Base-by-base conservation (phyloP, 495 filamentous ascomycete species). In the Beverwykella pulmonaria region DNA sequence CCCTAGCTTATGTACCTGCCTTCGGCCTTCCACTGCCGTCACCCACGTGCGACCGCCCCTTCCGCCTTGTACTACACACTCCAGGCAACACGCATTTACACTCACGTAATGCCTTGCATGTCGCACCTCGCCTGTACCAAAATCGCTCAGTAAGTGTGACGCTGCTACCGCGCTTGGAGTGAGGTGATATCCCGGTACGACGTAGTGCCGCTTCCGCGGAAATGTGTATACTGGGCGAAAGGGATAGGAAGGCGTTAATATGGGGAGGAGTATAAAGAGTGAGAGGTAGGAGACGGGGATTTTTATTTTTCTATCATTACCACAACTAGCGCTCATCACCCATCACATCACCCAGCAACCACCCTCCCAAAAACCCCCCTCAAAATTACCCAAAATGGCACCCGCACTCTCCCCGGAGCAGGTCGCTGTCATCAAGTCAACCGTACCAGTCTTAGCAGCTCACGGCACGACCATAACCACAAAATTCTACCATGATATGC, bases 401-500 rank as follows among this genome's bases (percentile, higher is more conserved):
- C 59, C 63, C n/a, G 25, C 71, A 54, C 65, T 79, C 19, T 74
- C 70, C 17, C 69, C 73, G 2, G 52, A 48, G 2, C 76, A 78
- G 72, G 63, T 65, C 54, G 76, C 77, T 65, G 82, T 82, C 71
- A 81, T 87, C 75, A 86, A 86, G 68, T 71, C 85, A 50, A 87
- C 85, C 19, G 85, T 79, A 25, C 85, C 86, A 7, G 82, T 91
- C 14, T 80, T 92, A 19, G 80, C 83, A 46, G 81, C 86, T 60
- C 84, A 92, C 74, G 89, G 89, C 74, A 75, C 75, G 20, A 79
- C 81, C 49, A 90, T 92, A 76, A 90, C 88, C 19, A 80, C 77
- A 9, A 70, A 81, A 57, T 91, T 92, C 79, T 92, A 92, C 76
- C 74, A 81, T 27, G 86, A 87, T 77, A 78, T 92, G 78, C 80